Evolutionary conservation across 2,329 filamentous ascomycete genomes (phyloP).

Genomic region (Colletotrichum sp.): DNA sequence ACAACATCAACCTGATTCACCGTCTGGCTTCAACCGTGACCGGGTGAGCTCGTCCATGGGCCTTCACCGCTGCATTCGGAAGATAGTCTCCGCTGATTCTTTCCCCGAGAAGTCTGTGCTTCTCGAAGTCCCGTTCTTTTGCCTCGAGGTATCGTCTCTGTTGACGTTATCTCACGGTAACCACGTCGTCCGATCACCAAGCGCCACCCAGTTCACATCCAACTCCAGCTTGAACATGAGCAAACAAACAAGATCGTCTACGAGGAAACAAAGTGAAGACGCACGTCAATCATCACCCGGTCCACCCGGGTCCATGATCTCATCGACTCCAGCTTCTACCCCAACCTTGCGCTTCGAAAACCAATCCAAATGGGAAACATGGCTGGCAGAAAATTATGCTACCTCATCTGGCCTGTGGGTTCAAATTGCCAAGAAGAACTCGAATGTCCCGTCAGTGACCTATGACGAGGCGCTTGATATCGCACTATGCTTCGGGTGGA

Average conservation of each 20-base stretch:
- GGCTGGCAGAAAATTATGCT: conserved; percentile 40
- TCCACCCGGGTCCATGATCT: background rate
- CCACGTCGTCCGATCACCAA: background rate
- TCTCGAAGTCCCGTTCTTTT: background rate
- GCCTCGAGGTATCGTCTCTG: background rate
- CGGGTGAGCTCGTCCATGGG: rapidly evolving
- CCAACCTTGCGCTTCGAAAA: conserved; percentile 31
- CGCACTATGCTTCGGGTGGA: conserved; percentile 68
- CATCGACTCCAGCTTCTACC: background rate
- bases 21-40: background rate
- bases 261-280: background rate
- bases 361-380: conserved; percentile 36
- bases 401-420: conserved; percentile 47
- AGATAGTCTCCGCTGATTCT: background rate
- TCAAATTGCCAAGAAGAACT: conserved; percentile 52
- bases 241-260: background rate
- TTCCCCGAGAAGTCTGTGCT: background rate
- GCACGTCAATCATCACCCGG: rapidly evolving
- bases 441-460: conserved; percentile 46
- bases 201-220: background rate
- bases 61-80: background rate
- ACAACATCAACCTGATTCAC: background rate
- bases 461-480: conserved; percentile 58
- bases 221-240: background rate
- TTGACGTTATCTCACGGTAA: background rate